A percentile compares a stretch with the other conserved stretches of the same genome.
phyloP scores from a whole-genome alignment of 2,329 filamentous ascomycete species.

The Fusarium proliferatum region DNA sequence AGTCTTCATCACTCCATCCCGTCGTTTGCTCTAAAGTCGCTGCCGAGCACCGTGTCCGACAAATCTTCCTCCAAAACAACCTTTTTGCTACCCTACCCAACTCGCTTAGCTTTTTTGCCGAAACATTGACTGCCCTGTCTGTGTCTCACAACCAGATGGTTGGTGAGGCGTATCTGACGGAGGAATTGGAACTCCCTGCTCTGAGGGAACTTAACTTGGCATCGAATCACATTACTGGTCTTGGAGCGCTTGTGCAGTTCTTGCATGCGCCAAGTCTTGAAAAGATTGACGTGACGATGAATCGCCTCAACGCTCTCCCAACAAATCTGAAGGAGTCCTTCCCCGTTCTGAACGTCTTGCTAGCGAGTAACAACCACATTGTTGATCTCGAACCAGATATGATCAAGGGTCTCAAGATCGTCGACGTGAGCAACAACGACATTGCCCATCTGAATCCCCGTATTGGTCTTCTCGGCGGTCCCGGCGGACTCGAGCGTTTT shows the following conservation, averaged over 20 bases:
- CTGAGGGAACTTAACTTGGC: constrained; percentile 82
- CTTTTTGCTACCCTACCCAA: constrained; percentile 76
- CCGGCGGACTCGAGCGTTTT: constrained; percentile 69
- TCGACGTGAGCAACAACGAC: constrained; percentile 79
- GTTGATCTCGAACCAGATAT: constrained; percentile 77
- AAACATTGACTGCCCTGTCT: constrained; percentile 77
- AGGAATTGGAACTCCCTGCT: constrained; percentile 74
- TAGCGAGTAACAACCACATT: constrained; percentile 84
- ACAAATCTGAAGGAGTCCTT: constrained; percentile 71
- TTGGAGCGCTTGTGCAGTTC: constrained; percentile 72
- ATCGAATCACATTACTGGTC: constrained; percentile 77
- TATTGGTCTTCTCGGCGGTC: constrained; percentile 79
- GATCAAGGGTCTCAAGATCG: constrained; percentile 77
- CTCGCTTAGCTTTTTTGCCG: constrained; percentile 76
- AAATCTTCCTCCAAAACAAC: constrained; percentile 82
- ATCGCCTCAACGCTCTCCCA: constrained; percentile 80
- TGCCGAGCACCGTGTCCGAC: constrained; percentile 61
- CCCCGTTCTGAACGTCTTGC: constrained; percentile 75
- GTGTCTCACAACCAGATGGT: constrained; percentile 80
- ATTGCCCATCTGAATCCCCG: constrained; percentile 84
- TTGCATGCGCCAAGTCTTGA: constrained; percentile 80
- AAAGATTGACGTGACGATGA: constrained; percentile 83
- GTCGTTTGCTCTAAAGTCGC: constrained; percentile 67
- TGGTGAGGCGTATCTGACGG: constrained; percentile 72
- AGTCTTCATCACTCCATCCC: constrained; percentile 69